Base-by-base conservation (phyloP, 441 rosid species). In the Hura crepitans region DNA sequence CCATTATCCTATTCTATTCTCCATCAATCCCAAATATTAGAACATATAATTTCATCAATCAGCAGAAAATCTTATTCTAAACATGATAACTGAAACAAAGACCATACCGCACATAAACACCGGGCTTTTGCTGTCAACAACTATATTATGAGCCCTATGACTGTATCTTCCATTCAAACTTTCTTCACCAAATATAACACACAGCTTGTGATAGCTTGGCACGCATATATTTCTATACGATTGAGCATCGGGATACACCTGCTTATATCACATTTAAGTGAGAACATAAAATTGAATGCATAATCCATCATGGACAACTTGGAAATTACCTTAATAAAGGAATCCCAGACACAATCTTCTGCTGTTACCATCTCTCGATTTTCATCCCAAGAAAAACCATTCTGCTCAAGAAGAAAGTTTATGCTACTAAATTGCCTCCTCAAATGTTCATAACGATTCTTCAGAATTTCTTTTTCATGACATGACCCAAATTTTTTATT, bases 361-460 rank as follows among this genome's bases (percentile, higher is more conserved):
- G 87, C 85, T 13, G 64, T 66, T 53, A 84, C 77, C 81, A 77
- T 78, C 71, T 82, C 84, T 62, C 14, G 79, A 57, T 58, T 73
- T 69, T 82, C 87, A 77, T 84, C 87, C 87, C 87, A 84, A 75
- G 60, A 78, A 68, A 82, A 84, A 6, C 81, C 84, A 63, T 62
- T 80, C 67, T 77, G 85, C 63, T 82, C 81, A 55, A 84, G 80
- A 45, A 84, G 83, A 63, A 65, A 42, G 43, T 73, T 84, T 68
- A 78, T 56, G 65, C 62, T 71, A 71, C 72, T 77, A 73, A 80
- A 80, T 72, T 74, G 79, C 65, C 60, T 66, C 80, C 85, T 78
- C 77, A 84, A 72, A 70, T 67, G 59, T 63, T 69, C 74, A 65
- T 63, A 78, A 27, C 70, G 79, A 51, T 74, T 76, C 72, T 73